Evolutionary conservation across 495 filamentous ascomycete genomes (phyloP).

Genomic region (Daldinia bambusicola): DNA sequence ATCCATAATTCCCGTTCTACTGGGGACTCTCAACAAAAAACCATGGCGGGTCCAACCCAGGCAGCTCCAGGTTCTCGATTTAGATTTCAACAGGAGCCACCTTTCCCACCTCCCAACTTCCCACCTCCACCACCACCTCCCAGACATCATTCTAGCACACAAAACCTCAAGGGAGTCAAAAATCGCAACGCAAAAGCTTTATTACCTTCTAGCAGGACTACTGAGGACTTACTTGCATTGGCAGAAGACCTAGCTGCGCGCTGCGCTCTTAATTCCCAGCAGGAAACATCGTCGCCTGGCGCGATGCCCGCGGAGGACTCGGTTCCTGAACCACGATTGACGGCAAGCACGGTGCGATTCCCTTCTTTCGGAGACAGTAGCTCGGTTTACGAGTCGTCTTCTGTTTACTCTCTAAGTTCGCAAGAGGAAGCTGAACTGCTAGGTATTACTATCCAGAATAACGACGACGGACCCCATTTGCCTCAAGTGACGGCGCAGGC

Average conservation of each 20-base stretch:
- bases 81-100: background rate
- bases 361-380: slow-evolving; percentile 2
- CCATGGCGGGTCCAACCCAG: background rate
- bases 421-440: background rate
- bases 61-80: background rate
- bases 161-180: background rate
- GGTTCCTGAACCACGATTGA: background rate
- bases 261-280: background rate
- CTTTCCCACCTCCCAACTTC: slow-evolving; percentile 12
- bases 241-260: background rate
- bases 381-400: slow-evolving; percentile 5
- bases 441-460: background rate
- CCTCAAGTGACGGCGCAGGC: slow-evolving; percentile 2
- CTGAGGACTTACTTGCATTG: background rate
- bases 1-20: background rate
- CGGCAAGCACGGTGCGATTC: background rate
- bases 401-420: background rate
- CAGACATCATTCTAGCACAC: background rate
- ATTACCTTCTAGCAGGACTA: background rate
- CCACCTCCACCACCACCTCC: background rate
- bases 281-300: background rate
- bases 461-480: slow-evolving; percentile 2
- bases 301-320: no score
- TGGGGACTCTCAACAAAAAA: background rate
- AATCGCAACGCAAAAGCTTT: background rate